Conservation (phyloP, 139 green algal genomes). For the Chlorella vulgaris region DNA sequence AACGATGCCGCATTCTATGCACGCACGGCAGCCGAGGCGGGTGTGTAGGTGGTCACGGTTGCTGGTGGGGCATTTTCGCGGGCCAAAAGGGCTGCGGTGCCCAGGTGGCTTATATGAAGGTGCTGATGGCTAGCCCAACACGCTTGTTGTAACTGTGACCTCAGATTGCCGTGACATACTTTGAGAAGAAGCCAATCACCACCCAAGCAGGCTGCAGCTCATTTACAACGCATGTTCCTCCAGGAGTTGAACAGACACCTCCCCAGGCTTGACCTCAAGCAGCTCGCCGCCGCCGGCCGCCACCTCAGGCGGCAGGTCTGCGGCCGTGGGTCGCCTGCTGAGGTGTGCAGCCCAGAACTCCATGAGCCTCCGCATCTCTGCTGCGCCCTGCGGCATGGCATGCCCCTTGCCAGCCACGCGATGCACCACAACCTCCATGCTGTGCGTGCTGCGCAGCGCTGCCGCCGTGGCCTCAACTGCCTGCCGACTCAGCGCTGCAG, state of each 20-base stretch:
- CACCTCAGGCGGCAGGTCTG: background rate
- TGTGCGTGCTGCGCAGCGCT: background rate
- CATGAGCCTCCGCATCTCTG: conserved; percentile 18
- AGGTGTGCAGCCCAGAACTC: conserved; percentile 18
- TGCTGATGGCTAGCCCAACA: too few species aligned
- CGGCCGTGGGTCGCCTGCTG: conserved; percentile 8
- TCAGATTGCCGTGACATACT: too few species aligned
- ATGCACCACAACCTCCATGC: background rate
- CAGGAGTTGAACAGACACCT: conserved; percentile 5
- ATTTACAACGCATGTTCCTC: too few species aligned
- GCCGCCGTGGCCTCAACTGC: background rate
- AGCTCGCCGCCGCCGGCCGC: background rate
- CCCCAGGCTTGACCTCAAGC: conserved; percentile 16
- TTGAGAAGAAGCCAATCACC: background rate
- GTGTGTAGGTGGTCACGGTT: background rate
- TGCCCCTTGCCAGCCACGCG: conserved; percentile 20
- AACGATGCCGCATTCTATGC: conserved; percentile 31
- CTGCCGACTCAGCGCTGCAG: background rate
- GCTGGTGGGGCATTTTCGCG: too few species aligned
- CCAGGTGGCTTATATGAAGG: too few species aligned
- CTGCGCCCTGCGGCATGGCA: conserved; percentile 19
- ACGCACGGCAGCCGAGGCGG: background rate
- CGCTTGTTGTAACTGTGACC: too few species aligned
- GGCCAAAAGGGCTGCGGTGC: too few species aligned
- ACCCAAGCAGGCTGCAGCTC: too few species aligned